Conservation (phyloP, 2,329 filamentous ascomycete genomes). For the Fusarium nodosum region DNA sequence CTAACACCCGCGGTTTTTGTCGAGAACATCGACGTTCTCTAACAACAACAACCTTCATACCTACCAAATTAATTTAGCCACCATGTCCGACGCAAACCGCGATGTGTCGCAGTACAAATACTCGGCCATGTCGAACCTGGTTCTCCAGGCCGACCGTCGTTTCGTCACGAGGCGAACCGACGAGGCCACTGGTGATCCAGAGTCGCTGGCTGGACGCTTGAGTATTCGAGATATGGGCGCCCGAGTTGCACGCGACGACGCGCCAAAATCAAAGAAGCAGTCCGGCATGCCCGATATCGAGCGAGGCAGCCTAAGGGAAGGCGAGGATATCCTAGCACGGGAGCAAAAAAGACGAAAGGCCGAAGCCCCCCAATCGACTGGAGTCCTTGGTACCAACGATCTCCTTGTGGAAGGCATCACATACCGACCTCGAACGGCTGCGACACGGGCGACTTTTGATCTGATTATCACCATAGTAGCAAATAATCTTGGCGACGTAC, state of each 20-base stretch:
- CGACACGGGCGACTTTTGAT: conserved; percentile 93
- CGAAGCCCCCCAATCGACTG: conserved; percentile 75
- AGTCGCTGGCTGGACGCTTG: conserved; percentile 94
- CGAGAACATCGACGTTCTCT: conserved; percentile 56
- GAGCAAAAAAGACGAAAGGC: conserved; percentile 90
- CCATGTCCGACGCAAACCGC: conserved; percentile 80
- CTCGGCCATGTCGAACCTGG: conserved; percentile 99
- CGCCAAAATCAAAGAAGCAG: conserved; percentile 84
- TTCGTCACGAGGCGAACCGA: conserved; percentile 94
- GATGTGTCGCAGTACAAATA: conserved; percentile 99
- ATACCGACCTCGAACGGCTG: conserved; percentile 91
- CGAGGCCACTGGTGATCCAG: conserved; percentile 95
- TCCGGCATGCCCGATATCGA: conserved; percentile 77
- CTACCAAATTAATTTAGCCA: conserved; percentile 53
- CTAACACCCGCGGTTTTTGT: conserved; percentile 55
- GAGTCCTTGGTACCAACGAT: conserved; percentile 86
- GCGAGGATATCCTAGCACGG: conserved; percentile 83
- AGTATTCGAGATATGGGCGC: conserved; percentile 96
- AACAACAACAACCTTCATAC: conserved; percentile 43
- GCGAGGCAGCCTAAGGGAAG: conserved; percentile 81
- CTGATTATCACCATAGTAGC: conserved; percentile 93
- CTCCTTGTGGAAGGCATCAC: conserved; percentile 90
- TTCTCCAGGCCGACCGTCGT: conserved; percentile 98
- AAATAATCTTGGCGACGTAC: conserved; percentile 89
- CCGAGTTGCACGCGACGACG: conserved; percentile 82